Percentiles rank a stretch among this genome's conserved stretches.
Evolutionary conservation across 345 rosid genomes (phyloP).

Genomic region (Balakata baccata): DNA sequence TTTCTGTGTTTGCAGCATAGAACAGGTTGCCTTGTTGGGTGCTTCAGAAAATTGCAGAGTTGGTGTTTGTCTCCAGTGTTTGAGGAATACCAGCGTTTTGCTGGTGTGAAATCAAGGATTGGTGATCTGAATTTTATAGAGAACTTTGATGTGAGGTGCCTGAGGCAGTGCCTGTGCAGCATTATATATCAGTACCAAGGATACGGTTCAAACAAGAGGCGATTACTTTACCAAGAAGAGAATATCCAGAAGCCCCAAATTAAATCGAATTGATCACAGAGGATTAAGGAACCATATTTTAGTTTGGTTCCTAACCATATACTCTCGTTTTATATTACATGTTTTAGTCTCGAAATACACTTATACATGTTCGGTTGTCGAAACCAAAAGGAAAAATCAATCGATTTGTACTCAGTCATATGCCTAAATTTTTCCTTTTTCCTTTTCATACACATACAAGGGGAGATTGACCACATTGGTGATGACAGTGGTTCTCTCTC

Average conservation of each 20-base stretch:
- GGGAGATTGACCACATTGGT: slow-evolving; percentile 9
- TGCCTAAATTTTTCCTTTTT: background rate
- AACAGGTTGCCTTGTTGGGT: slow-evolving; percentile 82
- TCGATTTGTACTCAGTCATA: no score
- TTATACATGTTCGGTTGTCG: background rate
- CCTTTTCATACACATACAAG: background rate
- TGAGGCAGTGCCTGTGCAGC: slow-evolving; percentile 63
- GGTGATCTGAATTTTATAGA: slow-evolving; percentile 63
- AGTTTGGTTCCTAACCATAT: slow-evolving; percentile 11
- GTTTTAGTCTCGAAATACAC: background rate
- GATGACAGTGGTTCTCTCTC: background rate
- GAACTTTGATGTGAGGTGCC: slow-evolving; percentile 38
- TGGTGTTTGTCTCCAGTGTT: slow-evolving; percentile 73
- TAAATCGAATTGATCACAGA: slow-evolving; percentile 9
- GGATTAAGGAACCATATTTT: slow-evolving; percentile 10
- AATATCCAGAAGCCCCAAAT: slow-evolving; percentile 44
- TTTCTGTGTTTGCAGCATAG: slow-evolving; percentile 57
- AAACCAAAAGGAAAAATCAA: background rate
- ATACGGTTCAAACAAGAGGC: slow-evolving; percentile 56
- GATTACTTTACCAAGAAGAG: slow-evolving; percentile 61
- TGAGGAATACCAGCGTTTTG: slow-evolving; percentile 68
- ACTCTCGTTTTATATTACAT: background rate
- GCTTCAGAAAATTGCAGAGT: slow-evolving; percentile 73
- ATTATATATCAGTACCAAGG: slow-evolving; percentile 74
- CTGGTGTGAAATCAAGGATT: slow-evolving; percentile 56